phyloP scores from a whole-genome alignment of 2,329 filamentous ascomycete genomes.

The Exophiala mesophila region DNA sequence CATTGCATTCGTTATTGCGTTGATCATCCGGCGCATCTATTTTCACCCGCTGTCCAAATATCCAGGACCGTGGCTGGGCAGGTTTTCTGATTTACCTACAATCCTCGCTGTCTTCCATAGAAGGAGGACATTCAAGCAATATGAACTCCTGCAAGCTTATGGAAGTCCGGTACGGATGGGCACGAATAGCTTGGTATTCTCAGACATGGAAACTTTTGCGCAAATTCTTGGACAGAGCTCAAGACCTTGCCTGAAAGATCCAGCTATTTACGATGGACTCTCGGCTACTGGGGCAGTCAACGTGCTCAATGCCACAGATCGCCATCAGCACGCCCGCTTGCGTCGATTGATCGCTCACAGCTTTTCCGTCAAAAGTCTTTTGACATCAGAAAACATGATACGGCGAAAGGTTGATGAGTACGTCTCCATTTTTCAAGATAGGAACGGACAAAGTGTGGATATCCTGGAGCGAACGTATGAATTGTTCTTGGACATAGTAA shows the following conservation, averaged over 20 bases:
- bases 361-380: conserved; percentile 4
- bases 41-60: conserved; percentile 6
- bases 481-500: conserved; percentile 4
- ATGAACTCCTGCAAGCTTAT: conserved; percentile 5
- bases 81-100: neutral
- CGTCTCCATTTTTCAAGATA: neutral
- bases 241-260: conserved; percentile 5
- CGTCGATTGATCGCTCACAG: conserved; percentile 5
- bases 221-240: conserved; percentile 6
- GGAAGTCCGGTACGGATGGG: conserved; percentile 5
- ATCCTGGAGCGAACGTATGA: conserved; percentile 3
- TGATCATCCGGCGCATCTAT: conserved; percentile 1
- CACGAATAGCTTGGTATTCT: conserved; percentile 4
- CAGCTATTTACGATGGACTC: neutral
- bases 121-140: conserved; percentile 2
- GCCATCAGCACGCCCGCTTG: conserved; percentile 1
- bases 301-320: conserved; percentile 2
- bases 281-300: neutral
- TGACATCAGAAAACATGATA: neutral
- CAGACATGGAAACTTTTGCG: conserved; percentile 1
- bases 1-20: neutral
- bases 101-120: conserved; percentile 1
- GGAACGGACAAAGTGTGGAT: conserved; percentile 2
- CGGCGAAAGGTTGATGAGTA: conserved; percentile 1
- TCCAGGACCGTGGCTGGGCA: conserved; percentile 3